Evolutionary conservation across 306 rosid genomes (phyloP), one percentile per base, ranked within the genome.

Genomic region (Prunus salicina): DNA sequence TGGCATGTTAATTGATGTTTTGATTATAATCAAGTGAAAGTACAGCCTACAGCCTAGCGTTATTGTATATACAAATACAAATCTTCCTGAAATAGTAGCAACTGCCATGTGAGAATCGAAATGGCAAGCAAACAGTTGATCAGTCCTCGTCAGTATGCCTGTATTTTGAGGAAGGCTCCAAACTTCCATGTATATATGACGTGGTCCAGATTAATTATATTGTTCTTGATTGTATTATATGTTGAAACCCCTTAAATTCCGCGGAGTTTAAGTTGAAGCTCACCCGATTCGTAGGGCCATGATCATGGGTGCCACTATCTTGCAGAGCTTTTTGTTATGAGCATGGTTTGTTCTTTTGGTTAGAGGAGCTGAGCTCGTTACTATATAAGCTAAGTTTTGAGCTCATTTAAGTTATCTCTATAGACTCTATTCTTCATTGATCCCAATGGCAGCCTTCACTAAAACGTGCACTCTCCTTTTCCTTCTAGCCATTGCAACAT

Each of bases 401-500:
- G 18, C 16, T 63, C 67, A 63, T 14, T 47, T 47, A 12, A 14
- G 14, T 27, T 30, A 34, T 63, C 46, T 63, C 41, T 63, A 14
- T 30, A 63, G 14, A 15, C 67, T 30, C 5, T 7, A 70, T 32
- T 52, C 8, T 3, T 3, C n/a, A 3, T 27, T 61, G 19, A 25
- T 60, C 57, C 50, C 32, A 73, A 27, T 80, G 83, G 56, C 64
- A 60, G 61, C 50, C 46, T 67, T 74, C 75, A 68, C 27, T 27
- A 52, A 3, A 34, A 60, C 32, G 55, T 38, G 43, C 43, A 2
- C 66, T 52, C 24, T 53, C 58, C 52, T 53, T 8, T 30, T 83
- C 78, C 74, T 82, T 60, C 41, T 79, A 4, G 38, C 74, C 71
- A 18, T 43, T 30, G 52, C 64, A 51, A 18, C 56, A 43, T 65